Conservation (phyloP, 768 basidiomycete genomes). For the Kwoniella europaea region DNA sequence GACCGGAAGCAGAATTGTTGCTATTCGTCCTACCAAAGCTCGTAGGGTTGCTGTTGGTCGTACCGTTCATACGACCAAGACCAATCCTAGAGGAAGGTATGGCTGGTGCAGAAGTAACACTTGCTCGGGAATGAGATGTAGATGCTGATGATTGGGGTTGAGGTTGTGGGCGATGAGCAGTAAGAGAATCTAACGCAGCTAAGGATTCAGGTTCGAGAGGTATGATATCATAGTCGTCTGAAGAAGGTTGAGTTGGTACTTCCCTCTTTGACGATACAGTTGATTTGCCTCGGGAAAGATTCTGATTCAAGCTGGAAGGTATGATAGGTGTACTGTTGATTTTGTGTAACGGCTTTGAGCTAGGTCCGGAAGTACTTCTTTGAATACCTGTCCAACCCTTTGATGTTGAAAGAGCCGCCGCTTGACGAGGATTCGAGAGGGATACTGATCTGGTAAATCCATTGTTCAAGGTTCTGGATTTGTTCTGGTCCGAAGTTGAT, state of each 20-base stretch:
- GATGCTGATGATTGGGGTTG: constrained; percentile 6
- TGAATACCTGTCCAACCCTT: constrained; percentile 36
- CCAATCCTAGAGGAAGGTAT: constrained; percentile 33
- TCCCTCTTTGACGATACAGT: background rate
- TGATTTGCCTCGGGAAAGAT: background rate
- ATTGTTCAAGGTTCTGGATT: background rate
- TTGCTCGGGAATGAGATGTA: background rate
- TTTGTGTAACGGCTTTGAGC: constrained; percentile 1
- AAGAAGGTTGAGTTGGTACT: constrained; percentile 18
- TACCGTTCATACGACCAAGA: constrained; percentile 12
- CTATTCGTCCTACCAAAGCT: background rate
- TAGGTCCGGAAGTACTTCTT: constrained; percentile 20
- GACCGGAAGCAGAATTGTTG: background rate
- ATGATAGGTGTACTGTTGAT: constrained; percentile 1
- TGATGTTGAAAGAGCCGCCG: background rate
- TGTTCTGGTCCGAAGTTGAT: background rate
- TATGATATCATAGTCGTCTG: constrained; percentile 22
- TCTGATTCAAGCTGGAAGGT: constrained; percentile 7
- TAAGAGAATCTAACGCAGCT: constrained; percentile 18
- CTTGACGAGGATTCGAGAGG: background rate
- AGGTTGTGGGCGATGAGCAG: background rate
- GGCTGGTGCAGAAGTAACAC: background rate
- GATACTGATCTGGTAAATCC: constrained; percentile 17
- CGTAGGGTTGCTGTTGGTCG: background rate
- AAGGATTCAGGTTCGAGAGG: constrained; percentile 21